Evolutionary conservation across 129 eudicot genomes (phyloP).

Genomic region (Calendula officinalis): DNA sequence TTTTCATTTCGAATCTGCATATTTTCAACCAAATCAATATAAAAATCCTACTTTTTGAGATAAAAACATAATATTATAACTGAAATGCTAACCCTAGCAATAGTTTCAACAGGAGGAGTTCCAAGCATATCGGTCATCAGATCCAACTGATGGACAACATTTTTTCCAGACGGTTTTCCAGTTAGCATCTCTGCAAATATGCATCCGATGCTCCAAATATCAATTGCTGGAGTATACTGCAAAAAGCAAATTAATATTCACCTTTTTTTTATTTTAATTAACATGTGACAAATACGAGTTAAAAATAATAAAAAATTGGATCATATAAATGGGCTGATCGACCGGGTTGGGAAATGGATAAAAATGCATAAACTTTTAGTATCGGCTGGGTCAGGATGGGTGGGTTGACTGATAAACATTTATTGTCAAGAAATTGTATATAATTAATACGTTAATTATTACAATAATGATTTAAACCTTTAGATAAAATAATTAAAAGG

Average conservation of each 20-base stretch:
- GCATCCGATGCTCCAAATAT: slow-evolving; percentile 99
- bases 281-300: neutral
- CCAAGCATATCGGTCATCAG: slow-evolving; percentile 91
- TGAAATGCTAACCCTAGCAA: slow-evolving; percentile 58
- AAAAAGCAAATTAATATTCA: slow-evolving; percentile 25
- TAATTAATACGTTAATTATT: neutral
- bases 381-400: neutral
- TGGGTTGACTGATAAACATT: neutral
- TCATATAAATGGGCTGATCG: neutral
- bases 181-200: slow-evolving; percentile 95
- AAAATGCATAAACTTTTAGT: too few species aligned
- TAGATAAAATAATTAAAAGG: neutral
- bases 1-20: slow-evolving; percentile 87
- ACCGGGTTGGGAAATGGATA: neutral
- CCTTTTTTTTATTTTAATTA: neutral
- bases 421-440: neutral
- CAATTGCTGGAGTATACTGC: slow-evolving; percentile 97
- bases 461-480: neutral
- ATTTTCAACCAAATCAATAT: neutral
- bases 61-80: neutral
- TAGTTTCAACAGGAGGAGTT: slow-evolving; percentile 78
- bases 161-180: slow-evolving; percentile 93
- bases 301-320: neutral
- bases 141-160: slow-evolving; percentile 85
- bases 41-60: neutral